A percentile compares a stretch with the other conserved stretches of the same genome.
Conservation (phyloP, 2,329 filamentous ascomycete genomes). For the Talaromyces sp. region DNA sequence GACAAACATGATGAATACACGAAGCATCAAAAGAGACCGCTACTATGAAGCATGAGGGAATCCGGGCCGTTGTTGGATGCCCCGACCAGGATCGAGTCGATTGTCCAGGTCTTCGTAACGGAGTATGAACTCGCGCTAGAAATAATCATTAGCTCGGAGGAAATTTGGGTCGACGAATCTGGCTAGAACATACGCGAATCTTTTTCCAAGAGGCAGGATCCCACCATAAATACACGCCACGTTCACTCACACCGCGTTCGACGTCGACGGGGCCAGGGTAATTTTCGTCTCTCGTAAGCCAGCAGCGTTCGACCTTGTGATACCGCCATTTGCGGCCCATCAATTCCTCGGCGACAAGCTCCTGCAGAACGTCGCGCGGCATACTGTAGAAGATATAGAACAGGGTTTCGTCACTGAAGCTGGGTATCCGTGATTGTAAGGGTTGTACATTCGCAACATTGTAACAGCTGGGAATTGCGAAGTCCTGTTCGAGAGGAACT, state of each 20-base stretch:
- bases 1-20: constrained; percentile 16
- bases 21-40: constrained; percentile 16
- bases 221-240: constrained; percentile 52
- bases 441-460: constrained; percentile 64
- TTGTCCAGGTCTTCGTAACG: constrained; percentile 51
- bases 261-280: constrained; percentile 48
- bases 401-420: constrained; percentile 62
- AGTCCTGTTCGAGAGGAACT: constrained; percentile 61
- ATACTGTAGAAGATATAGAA: constrained; percentile 69
- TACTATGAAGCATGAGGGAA: constrained; percentile 37
- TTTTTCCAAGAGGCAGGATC: constrained; percentile 50
- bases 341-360: constrained; percentile 62
- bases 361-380: constrained; percentile 63
- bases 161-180: not conserved
- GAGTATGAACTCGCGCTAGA: constrained; percentile 47
- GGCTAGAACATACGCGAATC: constrained; percentile 37
- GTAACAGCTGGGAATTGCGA: constrained; percentile 61
- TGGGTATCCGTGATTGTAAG: constrained; percentile 55
- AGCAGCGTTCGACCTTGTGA: constrained; percentile 51
- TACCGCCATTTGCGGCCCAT: constrained; percentile 53
- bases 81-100: constrained; percentile 39
- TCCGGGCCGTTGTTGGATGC: constrained; percentile 31
- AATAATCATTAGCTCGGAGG: constrained; percentile 10
- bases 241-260: constrained; percentile 47
- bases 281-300: constrained; percentile 49